Evolutionary conservation across 345 rosid species (phyloP).

Genomic region (Stellera chamaejasme): DNA sequence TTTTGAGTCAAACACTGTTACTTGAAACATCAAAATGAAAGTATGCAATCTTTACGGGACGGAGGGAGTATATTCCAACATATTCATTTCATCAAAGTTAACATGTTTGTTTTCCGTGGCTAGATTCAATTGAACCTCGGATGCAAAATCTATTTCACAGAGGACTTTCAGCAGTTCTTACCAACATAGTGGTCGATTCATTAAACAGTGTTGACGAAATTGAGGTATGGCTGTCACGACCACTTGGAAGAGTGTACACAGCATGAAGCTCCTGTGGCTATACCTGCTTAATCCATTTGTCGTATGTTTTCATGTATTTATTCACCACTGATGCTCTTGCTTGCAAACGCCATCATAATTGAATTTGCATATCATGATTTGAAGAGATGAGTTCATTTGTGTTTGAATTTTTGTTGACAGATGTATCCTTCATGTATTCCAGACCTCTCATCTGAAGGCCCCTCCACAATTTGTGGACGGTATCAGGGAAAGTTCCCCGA

Average conservation of each 20-base stretch:
- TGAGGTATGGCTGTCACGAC: slow-evolving; percentile 47
- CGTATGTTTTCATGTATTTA: no score
- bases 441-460: slow-evolving; percentile 49
- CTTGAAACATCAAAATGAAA: no score
- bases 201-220: slow-evolving; percentile 46
- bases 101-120: slow-evolving; percentile 1
- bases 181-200: slow-evolving; percentile 43
- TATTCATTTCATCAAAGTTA: background rate
- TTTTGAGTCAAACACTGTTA: no score
- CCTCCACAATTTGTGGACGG: slow-evolving; percentile 44
- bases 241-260: no score
- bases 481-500: slow-evolving; percentile 40
- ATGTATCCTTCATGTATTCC: slow-evolving; percentile 36
- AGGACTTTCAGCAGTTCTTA: slow-evolving; percentile 53
- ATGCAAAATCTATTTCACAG: slow-evolving; percentile 41
- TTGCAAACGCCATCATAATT: no score
- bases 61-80: no score
- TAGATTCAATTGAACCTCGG: slow-evolving; percentile 57
- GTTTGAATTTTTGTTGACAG: slow-evolving; percentile 16
- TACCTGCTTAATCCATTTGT: no score
- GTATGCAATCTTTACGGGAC: no score
- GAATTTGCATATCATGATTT: no score
- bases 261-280: no score
- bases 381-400: no score
- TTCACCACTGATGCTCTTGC: no score